These are phyloP conservation scores for Leucosporidium scottii DNA, from an alignment of 768 basidiomycete genomes.

Conservation along the genomic window DNA sequence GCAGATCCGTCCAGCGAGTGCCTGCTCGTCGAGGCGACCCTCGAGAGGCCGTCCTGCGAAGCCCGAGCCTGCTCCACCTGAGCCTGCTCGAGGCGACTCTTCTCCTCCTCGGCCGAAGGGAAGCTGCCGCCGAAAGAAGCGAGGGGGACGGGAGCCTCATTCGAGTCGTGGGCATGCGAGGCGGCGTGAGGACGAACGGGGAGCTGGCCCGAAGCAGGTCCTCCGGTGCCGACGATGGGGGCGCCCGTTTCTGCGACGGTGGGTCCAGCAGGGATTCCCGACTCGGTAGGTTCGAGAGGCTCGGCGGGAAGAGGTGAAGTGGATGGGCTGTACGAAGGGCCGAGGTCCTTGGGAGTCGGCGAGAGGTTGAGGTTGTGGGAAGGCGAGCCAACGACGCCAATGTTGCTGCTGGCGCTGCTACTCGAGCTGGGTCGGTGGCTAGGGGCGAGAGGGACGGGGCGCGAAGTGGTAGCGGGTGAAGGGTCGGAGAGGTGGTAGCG, in stretches of 20 bases:
- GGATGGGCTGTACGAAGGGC: conserved; percentile 20
- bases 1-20: not conserved
- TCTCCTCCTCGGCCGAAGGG: conserved; percentile 3
- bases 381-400: conserved; percentile 7
- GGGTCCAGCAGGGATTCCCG: conserved; percentile 39
- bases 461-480: conserved; percentile 2
- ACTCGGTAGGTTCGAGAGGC: conserved; percentile 37
- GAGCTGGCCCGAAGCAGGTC: conserved; percentile 38
- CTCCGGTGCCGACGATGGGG: conserved; percentile 37
- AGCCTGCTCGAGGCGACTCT: not conserved
- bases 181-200: too few relatives aligned
- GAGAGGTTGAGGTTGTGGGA: conserved; percentile 3
- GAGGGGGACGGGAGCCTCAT: not conserved
- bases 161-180: too few relatives aligned
- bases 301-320: conserved; percentile 27
- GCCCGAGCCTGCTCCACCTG: not conserved
- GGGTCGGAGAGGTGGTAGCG: conserved; percentile 1
- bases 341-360: conserved; percentile 8
- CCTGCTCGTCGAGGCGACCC: conserved; percentile 5
- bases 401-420: not conserved
- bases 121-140: not conserved
- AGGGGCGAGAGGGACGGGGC: not conserved
- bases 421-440: not conserved
- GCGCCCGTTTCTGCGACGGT: conserved; percentile 40
- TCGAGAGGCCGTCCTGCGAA: conserved; percentile 33